phyloP scores from a whole-genome alignment of 2,329 filamentous ascomycete genomes.

The Ramularia endophylla region DNA sequence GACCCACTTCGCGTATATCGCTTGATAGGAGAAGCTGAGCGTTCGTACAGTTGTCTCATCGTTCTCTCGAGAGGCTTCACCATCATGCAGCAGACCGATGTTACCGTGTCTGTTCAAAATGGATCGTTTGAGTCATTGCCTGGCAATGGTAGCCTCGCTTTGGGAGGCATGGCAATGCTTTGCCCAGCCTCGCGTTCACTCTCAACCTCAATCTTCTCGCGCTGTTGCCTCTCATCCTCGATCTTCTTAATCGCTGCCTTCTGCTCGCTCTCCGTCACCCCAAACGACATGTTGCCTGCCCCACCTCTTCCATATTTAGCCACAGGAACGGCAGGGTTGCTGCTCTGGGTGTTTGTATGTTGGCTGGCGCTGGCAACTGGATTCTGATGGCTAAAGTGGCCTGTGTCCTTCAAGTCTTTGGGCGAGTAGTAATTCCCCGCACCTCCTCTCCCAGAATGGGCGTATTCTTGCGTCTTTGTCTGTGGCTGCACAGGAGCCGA shows the following conservation, averaged over 20 bases:
- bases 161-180: too few relatives aligned
- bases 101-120: too few relatives aligned
- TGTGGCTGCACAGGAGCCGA: slow-evolving; percentile 5
- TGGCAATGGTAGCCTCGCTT: too few relatives aligned
- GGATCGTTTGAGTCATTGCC: too few relatives aligned
- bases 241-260: slow-evolving; percentile 22
- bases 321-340: not conserved
- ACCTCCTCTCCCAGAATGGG: slow-evolving; percentile 41
- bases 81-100: too few relatives aligned
- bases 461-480: slow-evolving; percentile 33
- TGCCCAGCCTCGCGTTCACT: slow-evolving; percentile 29
- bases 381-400: slow-evolving; percentile 28
- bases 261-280: slow-evolving; percentile 29
- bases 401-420: slow-evolving; percentile 33
- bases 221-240: slow-evolving; percentile 24
- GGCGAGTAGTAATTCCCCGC: slow-evolving; percentile 44
- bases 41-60: too few relatives aligned
- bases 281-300: slow-evolving; percentile 42
- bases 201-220: slow-evolving; percentile 25
- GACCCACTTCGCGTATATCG: too few relatives aligned
- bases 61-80: too few relatives aligned
- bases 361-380: not conserved
- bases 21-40: too few relatives aligned
- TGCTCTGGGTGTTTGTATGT: not conserved
- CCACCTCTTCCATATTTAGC: slow-evolving; percentile 36